Percentiles rank a stretch among this genome's conserved stretches.
phyloP scores from a whole-genome alignment of 2,329 filamentous ascomycete species.

The Alternaria brassicicola region DNA sequence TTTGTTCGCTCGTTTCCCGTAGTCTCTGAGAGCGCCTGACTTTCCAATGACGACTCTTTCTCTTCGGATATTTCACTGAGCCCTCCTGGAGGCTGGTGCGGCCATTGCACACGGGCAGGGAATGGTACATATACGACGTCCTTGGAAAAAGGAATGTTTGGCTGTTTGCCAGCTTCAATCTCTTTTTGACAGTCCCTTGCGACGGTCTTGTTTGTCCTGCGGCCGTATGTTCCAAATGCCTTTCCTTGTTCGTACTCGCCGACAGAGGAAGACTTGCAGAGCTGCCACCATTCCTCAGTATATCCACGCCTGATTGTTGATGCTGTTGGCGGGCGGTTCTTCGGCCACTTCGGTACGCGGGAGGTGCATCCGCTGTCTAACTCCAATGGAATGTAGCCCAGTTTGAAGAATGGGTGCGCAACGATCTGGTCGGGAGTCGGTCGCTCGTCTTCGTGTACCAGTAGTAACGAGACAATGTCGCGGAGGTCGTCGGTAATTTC shows the following conservation, averaged over 20 bases:
- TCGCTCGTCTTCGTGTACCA: slow-evolving; percentile 75
- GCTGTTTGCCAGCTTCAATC: slow-evolving; percentile 54
- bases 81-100: slow-evolving; percentile 38
- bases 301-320: slow-evolving; percentile 55
- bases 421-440: slow-evolving; percentile 80
- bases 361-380: slow-evolving; percentile 55
- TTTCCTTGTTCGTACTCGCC: slow-evolving; percentile 56
- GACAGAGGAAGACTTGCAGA: slow-evolving; percentile 59
- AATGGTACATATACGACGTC: slow-evolving; percentile 57
- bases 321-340: slow-evolving; percentile 51
- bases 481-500: slow-evolving; percentile 77
- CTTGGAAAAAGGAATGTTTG: slow-evolving; percentile 56
- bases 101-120: slow-evolving; percentile 49
- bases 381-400: slow-evolving; percentile 71
- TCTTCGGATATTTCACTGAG: slow-evolving; percentile 51
- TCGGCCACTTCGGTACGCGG: slow-evolving; percentile 56
- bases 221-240: slow-evolving; percentile 55
- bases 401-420: slow-evolving; percentile 78
- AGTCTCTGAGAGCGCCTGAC: slow-evolving; percentile 52
- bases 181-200: slow-evolving; percentile 58
- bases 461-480: slow-evolving; percentile 76
- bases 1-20: slow-evolving; percentile 52
- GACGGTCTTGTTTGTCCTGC: slow-evolving; percentile 56
- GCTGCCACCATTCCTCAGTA: slow-evolving; percentile 57
- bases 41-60: slow-evolving; percentile 49